Base-by-base conservation (phyloP, 805 yeast species). In the Wickerhamomyces hampshirensis region DNA sequence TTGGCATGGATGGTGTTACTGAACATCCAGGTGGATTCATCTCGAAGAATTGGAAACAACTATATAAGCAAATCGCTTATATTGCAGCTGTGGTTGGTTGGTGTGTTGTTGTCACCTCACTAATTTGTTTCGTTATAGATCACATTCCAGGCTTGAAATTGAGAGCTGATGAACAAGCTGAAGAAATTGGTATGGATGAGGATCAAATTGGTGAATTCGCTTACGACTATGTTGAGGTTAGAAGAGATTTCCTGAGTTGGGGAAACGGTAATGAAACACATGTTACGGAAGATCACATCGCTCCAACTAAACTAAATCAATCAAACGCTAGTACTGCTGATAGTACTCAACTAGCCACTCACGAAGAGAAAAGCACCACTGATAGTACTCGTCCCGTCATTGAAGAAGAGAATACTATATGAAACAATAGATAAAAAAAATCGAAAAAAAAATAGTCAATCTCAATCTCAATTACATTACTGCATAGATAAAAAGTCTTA, bases 181-280 rank as follows among this genome's bases (percentile, higher is more conserved):
- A 91, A 60, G 85, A 81, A 45, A 68, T 69, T 23, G 98, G 98
- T 39, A 75, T 89, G 66, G 98, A 91, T 60, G 97, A 89, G 60
- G 95, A 87, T 63, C 96, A 91, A 65, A 85, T 91, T 49, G 98
- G 98, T 34, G 98, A 91, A 63, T 91, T 89, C 63, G 98, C 98
- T n/a, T 91, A 91, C 60, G 98, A 91, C 62, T 91, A 88, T 57
- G 96, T 91, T 39, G 98, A 91, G 67, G 94, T 91, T 11, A 77
- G 98, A 62, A 76, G 98, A 59, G 96, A 89, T 64, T 91, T 80
- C 60, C 71, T 80, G 36, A 58, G 65, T 29, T 66, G 72, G 72
- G 71, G 69, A 3, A 43, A 38, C 27, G 51, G 47, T 12, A 14
- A 26, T 6, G 16, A n/a, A 28, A 14, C 18, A 18, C 10, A 8